phyloP scores from a whole-genome alignment of 495 filamentous ascomycete genomes.

The Trichoderma asperelloides region DNA sequence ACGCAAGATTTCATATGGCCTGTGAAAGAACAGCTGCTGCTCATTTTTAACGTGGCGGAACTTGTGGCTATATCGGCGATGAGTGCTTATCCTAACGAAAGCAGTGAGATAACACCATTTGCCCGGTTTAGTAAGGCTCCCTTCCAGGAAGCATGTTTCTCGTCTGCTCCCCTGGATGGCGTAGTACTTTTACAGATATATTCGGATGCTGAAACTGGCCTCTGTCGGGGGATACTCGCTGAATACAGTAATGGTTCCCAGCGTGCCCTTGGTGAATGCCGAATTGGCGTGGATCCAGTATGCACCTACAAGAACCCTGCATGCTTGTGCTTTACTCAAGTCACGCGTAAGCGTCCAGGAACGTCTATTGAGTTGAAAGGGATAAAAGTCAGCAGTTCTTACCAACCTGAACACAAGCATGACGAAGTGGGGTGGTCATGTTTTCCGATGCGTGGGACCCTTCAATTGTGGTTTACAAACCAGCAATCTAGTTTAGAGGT shows the following conservation, averaged over 20 bases:
- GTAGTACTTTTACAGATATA: neutral
- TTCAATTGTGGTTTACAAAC: too few species aligned
- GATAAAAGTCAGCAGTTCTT: too few species aligned
- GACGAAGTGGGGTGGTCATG: too few species aligned
- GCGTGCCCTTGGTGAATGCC: neutral
- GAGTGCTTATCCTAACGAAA: neutral
- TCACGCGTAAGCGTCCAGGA: too few species aligned
- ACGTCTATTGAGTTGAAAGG: too few species aligned
- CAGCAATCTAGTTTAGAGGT: too few species aligned
- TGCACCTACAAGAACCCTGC: neutral
- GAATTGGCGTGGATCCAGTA: neutral
- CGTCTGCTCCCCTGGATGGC: neutral
- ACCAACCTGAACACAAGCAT: too few species aligned
- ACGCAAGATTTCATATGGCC: neutral
- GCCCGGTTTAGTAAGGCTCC: neutral
- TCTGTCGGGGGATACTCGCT: neutral
- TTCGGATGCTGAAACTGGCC: neutral
- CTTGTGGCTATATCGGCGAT: neutral
- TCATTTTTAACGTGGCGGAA: neutral
- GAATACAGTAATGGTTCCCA: neutral
- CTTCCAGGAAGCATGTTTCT: neutral
- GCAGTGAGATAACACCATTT: neutral
- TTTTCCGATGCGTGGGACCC: too few species aligned
- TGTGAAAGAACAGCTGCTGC: neutral
- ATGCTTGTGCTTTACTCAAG: neutral